Conservation (phyloP, 192 early-diverging fungal genomes). For the Funneliformis geosporum region DNA sequence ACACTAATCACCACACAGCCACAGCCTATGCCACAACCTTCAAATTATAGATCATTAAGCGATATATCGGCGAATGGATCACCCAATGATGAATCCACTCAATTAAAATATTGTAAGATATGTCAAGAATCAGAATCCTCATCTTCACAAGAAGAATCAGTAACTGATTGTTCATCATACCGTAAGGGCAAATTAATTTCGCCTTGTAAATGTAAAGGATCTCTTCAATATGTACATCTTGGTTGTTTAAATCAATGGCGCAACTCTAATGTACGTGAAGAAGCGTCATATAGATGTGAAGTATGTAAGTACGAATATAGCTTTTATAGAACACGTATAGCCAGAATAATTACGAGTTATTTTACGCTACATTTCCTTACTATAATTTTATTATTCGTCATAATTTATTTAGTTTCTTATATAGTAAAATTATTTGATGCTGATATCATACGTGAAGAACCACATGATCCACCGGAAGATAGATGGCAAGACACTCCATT, state of each 20-base stretch:
- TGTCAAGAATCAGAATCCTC: slow-evolving; percentile 17
- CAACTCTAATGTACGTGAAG: background rate
- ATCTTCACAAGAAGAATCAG: background rate
- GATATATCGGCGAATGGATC: background rate
- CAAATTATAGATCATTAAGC: background rate
- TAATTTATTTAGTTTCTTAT: background rate
- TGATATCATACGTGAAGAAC: too few species aligned
- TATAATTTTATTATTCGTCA: background rate
- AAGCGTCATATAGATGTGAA: slow-evolving; percentile 25
- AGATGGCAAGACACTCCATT: background rate
- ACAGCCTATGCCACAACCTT: background rate
- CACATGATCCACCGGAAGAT: background rate
- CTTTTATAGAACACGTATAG: slow-evolving; percentile 17
- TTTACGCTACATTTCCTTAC: slow-evolving; percentile 7
- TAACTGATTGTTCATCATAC: background rate
- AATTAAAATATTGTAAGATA: slow-evolving; percentile 20
- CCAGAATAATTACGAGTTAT: background rate
- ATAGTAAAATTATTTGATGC: background rate
- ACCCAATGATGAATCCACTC: background rate
- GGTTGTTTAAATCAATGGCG: slow-evolving; percentile 28
- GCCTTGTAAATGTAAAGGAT: slow-evolving; percentile 29
- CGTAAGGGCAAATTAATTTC: slow-evolving; percentile 13
- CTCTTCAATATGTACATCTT: slow-evolving; percentile 25
- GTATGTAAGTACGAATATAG: slow-evolving; percentile 26
- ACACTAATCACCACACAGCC: background rate